Evolutionary conservation across 139 green algal species (phyloP).

Genomic region (Chlorella sorokiniana): DNA sequence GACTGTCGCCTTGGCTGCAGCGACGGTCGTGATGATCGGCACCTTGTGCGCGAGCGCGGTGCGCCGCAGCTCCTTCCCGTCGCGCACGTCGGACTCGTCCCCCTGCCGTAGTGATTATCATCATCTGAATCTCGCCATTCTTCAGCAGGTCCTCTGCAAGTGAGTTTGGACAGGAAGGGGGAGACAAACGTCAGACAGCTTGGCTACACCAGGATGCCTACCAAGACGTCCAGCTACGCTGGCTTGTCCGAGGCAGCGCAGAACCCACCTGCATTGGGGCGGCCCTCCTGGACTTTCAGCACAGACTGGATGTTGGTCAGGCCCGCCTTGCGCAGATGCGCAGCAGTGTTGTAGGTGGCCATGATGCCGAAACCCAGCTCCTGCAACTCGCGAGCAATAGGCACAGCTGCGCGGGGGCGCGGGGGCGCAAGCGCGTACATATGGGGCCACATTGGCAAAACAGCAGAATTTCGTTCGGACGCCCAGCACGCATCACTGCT

Average conservation of each 20-base stretch:
- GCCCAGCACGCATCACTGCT: neutral
- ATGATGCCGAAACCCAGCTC: conserved; percentile 90
- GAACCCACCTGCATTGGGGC: conserved; percentile 77
- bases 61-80: conserved; percentile 93
- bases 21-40: conserved; percentile 95
- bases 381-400: conserved; percentile 80
- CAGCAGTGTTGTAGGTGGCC: conserved; percentile 87
- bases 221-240: neutral
- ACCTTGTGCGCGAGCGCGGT: conserved; percentile 88
- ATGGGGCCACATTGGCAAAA: neutral
- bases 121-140: conserved; percentile 89
- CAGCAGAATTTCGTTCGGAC: neutral
- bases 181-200: too few relatives aligned
- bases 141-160: conserved; percentile 67
- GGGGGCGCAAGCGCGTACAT: neutral
- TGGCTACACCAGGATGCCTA: too few relatives aligned
- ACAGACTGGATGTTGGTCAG: conserved; percentile 62
- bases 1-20: conserved; percentile 83
- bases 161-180: neutral
- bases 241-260: neutral
- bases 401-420: conserved; percentile 52
- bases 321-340: conserved; percentile 57
- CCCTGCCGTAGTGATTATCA: conserved; percentile 93
- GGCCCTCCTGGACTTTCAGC: conserved; percentile 98
- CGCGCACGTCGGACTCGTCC: conserved; percentile 87